Evolutionary conservation across 2,329 filamentous ascomycete species (phyloP).

Genomic region (Neofusicoccum kwambonambiense): DNA sequence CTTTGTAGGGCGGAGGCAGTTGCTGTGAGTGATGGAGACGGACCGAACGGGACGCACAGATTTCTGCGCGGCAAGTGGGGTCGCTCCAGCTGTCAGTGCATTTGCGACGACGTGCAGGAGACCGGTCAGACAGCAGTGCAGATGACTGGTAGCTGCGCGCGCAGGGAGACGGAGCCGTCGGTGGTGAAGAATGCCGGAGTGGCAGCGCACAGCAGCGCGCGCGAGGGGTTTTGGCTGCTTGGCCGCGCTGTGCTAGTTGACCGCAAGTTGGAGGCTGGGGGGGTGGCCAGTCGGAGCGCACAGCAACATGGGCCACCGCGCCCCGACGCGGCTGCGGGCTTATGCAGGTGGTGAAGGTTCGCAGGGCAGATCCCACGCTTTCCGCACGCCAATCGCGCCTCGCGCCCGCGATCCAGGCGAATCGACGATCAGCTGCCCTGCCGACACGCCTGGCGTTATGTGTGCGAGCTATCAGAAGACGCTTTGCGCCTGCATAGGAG

Average conservation of each 20-base stretch:
- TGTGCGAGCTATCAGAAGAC: slow-evolving; percentile 1
- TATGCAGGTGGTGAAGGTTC: slow-evolving; percentile 4
- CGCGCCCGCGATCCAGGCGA: slow-evolving; percentile 3
- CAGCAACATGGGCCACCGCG: not conserved
- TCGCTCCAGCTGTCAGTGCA: slow-evolving; percentile 8
- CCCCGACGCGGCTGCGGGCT: not conserved
- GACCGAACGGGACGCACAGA: slow-evolving; percentile 16
- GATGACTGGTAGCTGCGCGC: not conserved
- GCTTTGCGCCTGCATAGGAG: not conserved
- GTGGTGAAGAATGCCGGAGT: not conserved
- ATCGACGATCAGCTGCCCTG: slow-evolving; percentile 2
- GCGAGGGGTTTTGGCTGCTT: not conserved
- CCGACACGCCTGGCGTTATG: not conserved
- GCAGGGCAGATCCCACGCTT: not conserved
- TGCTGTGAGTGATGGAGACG: not conserved
- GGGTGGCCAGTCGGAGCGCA: not conserved
- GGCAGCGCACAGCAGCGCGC: not conserved
- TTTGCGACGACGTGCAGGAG: slow-evolving; percentile 6
- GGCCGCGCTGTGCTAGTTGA: not conserved
- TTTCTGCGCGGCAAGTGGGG: slow-evolving; percentile 15
- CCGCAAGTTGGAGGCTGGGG: not conserved
- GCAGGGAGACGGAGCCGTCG: not conserved
- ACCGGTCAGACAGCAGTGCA: not conserved
- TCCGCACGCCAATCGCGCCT: not conserved
- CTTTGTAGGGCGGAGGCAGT: slow-evolving; percentile 4